phyloP scores from a whole-genome alignment of 768 basidiomycete genomes.

The Podaxis sp. region DNA sequence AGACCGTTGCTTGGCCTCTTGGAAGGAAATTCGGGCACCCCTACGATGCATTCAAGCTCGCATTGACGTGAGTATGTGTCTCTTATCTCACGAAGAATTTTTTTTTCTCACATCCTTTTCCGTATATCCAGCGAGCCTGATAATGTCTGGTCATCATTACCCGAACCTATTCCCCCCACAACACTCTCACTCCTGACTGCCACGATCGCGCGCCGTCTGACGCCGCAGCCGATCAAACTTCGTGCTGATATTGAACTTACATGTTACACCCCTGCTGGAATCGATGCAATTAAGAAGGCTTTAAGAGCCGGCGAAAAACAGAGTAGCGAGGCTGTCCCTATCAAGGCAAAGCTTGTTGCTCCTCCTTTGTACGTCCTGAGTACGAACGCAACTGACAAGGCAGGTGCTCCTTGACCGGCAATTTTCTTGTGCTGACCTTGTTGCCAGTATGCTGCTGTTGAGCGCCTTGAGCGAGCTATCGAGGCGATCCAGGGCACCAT shows the following conservation, averaged over 20 bases:
- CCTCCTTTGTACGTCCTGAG: constrained; percentile 95
- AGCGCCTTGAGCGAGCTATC: constrained; percentile 89
- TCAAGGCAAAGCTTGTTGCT: constrained; percentile 95
- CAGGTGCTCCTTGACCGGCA: constrained; percentile 20
- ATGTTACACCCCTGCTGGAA: constrained; percentile 92
- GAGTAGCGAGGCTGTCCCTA: constrained; percentile 86
- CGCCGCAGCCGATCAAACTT: constrained; percentile 97
- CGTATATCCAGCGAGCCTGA: constrained; percentile 40
- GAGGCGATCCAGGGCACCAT: constrained; percentile 86
- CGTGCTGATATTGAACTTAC: constrained; percentile 97
- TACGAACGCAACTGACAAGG: constrained; percentile 97
- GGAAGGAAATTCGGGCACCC: constrained; percentile 91
- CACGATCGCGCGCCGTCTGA: constrained; percentile 92
- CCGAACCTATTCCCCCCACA: constrained; percentile 48
- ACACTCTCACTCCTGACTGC: constrained; percentile 62
- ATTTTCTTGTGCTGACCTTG: not conserved
- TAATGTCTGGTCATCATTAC: constrained; percentile 72
- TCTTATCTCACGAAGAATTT: not conserved
- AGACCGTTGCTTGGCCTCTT: constrained; percentile 90
- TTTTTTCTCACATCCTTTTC: not conserved
- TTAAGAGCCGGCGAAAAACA: constrained; percentile 84
- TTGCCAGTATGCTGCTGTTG: constrained; percentile 76
- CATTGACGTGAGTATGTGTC: constrained; percentile 68
- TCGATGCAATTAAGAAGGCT: constrained; percentile 94
- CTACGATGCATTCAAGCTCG: constrained; percentile 96